These are phyloP conservation scores for Coemansia sp. DNA, from an alignment of 192 early-diverging fungal species.

Conservation along the genomic window DNA sequence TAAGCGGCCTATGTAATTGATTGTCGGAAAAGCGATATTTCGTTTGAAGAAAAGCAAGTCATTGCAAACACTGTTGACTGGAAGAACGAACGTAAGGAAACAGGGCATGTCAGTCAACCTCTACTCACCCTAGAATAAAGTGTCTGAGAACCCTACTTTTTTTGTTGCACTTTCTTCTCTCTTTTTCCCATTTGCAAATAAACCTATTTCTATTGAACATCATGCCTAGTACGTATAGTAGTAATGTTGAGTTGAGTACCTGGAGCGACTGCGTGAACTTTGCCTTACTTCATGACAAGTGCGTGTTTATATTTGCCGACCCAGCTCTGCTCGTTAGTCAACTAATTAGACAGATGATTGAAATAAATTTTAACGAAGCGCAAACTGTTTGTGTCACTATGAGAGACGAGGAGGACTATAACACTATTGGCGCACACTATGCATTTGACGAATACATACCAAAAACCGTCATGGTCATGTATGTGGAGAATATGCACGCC, in stretches of 20 bases:
- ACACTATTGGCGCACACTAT: neutral
- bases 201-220: neutral
- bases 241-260: neutral
- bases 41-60: no score
- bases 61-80: no score
- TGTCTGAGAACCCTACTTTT: neutral
- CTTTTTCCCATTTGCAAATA: neutral
- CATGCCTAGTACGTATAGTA: neutral
- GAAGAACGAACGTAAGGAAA: no score
- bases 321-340: neutral
- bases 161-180: neutral
- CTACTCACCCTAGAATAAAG: no score
- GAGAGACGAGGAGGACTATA: neutral
- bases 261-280: neutral
- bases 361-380: neutral
- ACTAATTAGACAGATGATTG: neutral
- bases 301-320: neutral
- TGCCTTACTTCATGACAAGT: neutral
- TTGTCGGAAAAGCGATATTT: neutral
- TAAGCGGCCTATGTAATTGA: neutral
- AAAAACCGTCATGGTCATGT: neutral
- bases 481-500: neutral
- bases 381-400: neutral
- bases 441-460: neutral
- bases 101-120: no score